Evolutionary conservation across 169 alveolate genomes (phyloP).

Genomic region (Plasmodium knowlesi): DNA sequence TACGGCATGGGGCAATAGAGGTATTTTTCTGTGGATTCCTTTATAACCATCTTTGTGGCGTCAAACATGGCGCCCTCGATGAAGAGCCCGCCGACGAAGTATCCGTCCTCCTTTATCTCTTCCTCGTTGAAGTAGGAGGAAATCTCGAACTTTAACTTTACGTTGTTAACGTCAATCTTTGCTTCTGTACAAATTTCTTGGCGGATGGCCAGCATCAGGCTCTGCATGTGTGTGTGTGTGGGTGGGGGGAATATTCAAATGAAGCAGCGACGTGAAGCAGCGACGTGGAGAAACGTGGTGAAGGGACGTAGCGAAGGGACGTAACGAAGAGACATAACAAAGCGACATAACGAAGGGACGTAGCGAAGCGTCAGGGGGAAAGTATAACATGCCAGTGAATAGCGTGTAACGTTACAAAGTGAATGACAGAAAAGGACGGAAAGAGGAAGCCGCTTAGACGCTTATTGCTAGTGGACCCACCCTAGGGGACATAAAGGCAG

Average conservation of each 20-base stretch:
- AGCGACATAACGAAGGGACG: too few relatives aligned
- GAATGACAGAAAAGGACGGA: background rate
- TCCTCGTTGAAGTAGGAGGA: conserved; percentile 47
- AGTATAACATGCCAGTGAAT: background rate
- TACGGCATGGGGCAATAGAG: conserved; percentile 67
- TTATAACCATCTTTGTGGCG: conserved; percentile 33
- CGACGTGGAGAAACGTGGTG: background rate
- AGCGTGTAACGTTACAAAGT: background rate
- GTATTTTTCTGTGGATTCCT: conserved; percentile 40
- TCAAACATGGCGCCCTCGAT: conserved; percentile 68
- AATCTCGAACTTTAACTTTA: conserved; percentile 47
- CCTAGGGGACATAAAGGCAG: conserved; percentile 58
- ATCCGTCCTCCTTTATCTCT: conserved; percentile 45
- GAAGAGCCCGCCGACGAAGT: conserved; percentile 57
- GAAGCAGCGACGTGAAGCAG: background rate
- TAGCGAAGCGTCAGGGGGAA: too few relatives aligned
- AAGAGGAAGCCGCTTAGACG: background rate
- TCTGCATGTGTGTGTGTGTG: too few relatives aligned
- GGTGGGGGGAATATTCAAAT: background rate
- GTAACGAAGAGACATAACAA: too few relatives aligned
- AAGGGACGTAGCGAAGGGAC: too few relatives aligned
- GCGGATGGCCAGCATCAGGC: conserved; percentile 57
- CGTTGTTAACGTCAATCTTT: conserved; percentile 39
- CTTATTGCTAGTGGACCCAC: background rate
- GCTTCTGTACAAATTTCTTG: conserved; percentile 36